A percentile compares a stretch with the other conserved stretches of the same genome.
Evolutionary conservation across 2,329 filamentous ascomycete species (phyloP).

Genomic region (Beauveria scarabaeidicola): DNA sequence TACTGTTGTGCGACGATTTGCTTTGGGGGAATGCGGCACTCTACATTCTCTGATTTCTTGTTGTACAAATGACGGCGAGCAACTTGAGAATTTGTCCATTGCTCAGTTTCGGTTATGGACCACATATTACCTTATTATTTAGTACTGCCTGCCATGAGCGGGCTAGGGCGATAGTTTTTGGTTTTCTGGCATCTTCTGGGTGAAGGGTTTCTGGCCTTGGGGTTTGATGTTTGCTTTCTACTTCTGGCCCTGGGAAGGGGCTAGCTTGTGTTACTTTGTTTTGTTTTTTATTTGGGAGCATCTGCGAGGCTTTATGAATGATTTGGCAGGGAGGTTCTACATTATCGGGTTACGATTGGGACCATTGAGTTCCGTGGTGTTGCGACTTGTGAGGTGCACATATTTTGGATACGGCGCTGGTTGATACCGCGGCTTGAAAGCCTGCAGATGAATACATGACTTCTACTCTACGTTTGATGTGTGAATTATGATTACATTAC

Average conservation of each 20-base stretch:
- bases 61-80: slow-evolving; percentile 13
- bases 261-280: slow-evolving; percentile 19
- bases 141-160: slow-evolving; percentile 9
- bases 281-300: slow-evolving; percentile 21
- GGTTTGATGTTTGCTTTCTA: slow-evolving; percentile 8
- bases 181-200: slow-evolving; percentile 8
- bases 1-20: slow-evolving; percentile 21
- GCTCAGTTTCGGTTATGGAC: slow-evolving; percentile 5
- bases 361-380: slow-evolving; percentile 10
- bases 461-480: slow-evolving; percentile 1
- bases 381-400: slow-evolving; percentile 7
- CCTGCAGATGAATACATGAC: slow-evolving; percentile 13
- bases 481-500: too few species aligned
- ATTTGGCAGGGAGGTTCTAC: slow-evolving; percentile 8
- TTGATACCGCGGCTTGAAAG: slow-evolving; percentile 12
- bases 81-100: slow-evolving; percentile 10
- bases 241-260: neutral
- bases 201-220: slow-evolving; percentile 3
- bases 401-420: slow-evolving; percentile 11
- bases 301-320: slow-evolving; percentile 16
- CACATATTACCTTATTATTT: slow-evolving; percentile 12
- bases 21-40: slow-evolving; percentile 21
- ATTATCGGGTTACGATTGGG: slow-evolving; percentile 9
- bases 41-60: slow-evolving; percentile 16
- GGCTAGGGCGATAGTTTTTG: slow-evolving; percentile 7